Percentiles rank a stretch among this genome's conserved stretches.
These are phyloP conservation scores for Agastache rugosa DNA, from an alignment of 257 asterid genomes.

Conservation along the genomic window DNA sequence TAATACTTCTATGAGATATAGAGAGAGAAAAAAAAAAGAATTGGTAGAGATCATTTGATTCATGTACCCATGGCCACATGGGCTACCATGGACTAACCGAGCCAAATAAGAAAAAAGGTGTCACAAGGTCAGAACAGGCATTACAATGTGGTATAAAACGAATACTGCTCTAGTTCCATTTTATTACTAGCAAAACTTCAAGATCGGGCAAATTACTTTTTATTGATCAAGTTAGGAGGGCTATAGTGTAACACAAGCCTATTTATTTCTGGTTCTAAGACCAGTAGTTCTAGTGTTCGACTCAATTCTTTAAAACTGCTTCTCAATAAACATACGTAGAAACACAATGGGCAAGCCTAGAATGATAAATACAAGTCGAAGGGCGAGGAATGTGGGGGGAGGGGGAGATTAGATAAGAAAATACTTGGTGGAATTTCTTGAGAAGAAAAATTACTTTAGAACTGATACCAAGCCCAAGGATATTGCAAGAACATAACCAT, in stretches of 20 bases:
- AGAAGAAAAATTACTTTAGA: slow-evolving; percentile 65
- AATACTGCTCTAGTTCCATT: neutral
- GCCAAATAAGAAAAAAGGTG: neutral
- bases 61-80: no score
- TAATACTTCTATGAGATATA: no score
- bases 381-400: neutral
- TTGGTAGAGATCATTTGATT: no score
- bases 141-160: neutral
- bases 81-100: no score
- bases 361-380: slow-evolving; percentile 27
- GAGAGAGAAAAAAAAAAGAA: no score
- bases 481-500: slow-evolving; percentile 85
- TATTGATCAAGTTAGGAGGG: neutral
- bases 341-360: slow-evolving; percentile 13
- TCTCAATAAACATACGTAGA: neutral
- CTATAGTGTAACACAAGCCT: neutral
- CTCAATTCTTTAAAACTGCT: no score
- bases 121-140: neutral
- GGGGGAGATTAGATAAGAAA: neutral
- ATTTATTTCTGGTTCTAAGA: no score
- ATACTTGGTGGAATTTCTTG: slow-evolving; percentile 1
- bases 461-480: slow-evolving; percentile 89
- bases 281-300: no score
- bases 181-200: no score
- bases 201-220: no score